phyloP scores from a whole-genome alignment of 305 asterid genomes.

The Fraxinus nigra region DNA sequence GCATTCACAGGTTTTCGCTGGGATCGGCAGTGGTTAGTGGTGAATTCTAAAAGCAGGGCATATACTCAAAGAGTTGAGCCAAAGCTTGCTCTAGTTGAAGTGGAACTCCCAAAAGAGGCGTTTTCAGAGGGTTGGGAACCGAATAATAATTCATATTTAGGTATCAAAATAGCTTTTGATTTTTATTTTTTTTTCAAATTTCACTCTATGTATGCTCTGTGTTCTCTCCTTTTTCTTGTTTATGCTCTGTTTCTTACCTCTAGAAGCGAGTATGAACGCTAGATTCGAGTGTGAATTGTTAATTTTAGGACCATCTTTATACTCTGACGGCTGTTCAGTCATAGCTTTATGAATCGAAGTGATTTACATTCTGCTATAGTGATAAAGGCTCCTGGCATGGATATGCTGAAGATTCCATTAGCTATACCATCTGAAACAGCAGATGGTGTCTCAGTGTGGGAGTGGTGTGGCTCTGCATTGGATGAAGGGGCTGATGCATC shows the following conservation, averaged over 20 bases:
- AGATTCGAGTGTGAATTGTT: background rate
- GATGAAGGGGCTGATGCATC: slow-evolving; percentile 77
- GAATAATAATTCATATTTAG: slow-evolving; percentile 42
- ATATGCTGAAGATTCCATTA: slow-evolving; percentile 53
- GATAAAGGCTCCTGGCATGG: slow-evolving; percentile 67
- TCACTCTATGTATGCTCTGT: background rate
- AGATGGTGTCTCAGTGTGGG: slow-evolving; percentile 78
- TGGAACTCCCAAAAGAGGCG: slow-evolving; percentile 50
- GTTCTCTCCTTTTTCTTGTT: background rate
- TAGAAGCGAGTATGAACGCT: background rate
- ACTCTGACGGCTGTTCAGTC: background rate
- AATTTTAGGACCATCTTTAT: background rate
- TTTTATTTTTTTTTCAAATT: background rate
- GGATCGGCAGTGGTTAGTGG: slow-evolving; percentile 74
- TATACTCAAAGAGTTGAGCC: slow-evolving; percentile 68
- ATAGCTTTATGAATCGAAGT: background rate
- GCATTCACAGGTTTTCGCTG: slow-evolving; percentile 48
- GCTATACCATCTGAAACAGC: slow-evolving; percentile 33
- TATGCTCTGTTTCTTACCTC: background rate
- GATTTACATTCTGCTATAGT: slow-evolving; percentile 25
- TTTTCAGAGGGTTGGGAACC: slow-evolving; percentile 49
- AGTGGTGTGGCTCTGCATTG: slow-evolving; percentile 78
- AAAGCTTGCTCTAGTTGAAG: slow-evolving; percentile 61
- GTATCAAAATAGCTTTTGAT: slow-evolving; percentile 19
- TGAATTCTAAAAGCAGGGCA: slow-evolving; percentile 65